These are phyloP conservation scores for Babesia divergens DNA, from an alignment of 169 alveolate species.

Conservation along the genomic window DNA sequence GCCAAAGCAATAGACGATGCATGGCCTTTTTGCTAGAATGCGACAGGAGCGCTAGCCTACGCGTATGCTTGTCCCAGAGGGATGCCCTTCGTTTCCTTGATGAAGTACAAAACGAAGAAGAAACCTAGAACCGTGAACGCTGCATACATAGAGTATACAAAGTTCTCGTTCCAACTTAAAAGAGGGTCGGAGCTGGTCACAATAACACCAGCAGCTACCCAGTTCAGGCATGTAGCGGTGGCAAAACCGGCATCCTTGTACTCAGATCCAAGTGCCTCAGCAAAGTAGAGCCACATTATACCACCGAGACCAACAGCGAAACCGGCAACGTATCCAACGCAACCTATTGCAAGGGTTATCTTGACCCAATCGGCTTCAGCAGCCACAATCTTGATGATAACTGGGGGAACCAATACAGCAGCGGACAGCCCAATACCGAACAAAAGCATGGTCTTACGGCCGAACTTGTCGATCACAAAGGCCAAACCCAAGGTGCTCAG, in stretches of 20 bases:
- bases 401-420: constrained; percentile 68
- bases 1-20: too few relatives aligned
- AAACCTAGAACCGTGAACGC: constrained; percentile 66
- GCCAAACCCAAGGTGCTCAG: constrained; percentile 68
- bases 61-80: constrained; percentile 72
- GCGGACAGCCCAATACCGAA: constrained; percentile 65
- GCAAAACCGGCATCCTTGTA: constrained; percentile 79
- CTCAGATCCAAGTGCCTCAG: constrained; percentile 82
- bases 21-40: too few relatives aligned
- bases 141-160: constrained; percentile 69
- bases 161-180: constrained; percentile 54
- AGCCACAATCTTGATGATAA: constrained; percentile 41
- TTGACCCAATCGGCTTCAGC: constrained; percentile 18
- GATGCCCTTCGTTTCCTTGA: constrained; percentile 81
- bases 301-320: constrained; percentile 86
- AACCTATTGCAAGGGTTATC: constrained; percentile 52
- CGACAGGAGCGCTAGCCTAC: neutral
- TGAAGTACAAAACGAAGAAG: constrained; percentile 63
- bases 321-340: constrained; percentile 72
- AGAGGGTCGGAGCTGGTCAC: constrained; percentile 78
- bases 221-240: constrained; percentile 77
- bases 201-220: constrained; percentile 73
- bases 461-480: constrained; percentile 74
- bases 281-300: constrained; percentile 80
- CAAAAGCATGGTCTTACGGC: constrained; percentile 76